Conservation (phyloP, 1,284 basidiomycete genomes). For the Ustilago nuda region DNA sequence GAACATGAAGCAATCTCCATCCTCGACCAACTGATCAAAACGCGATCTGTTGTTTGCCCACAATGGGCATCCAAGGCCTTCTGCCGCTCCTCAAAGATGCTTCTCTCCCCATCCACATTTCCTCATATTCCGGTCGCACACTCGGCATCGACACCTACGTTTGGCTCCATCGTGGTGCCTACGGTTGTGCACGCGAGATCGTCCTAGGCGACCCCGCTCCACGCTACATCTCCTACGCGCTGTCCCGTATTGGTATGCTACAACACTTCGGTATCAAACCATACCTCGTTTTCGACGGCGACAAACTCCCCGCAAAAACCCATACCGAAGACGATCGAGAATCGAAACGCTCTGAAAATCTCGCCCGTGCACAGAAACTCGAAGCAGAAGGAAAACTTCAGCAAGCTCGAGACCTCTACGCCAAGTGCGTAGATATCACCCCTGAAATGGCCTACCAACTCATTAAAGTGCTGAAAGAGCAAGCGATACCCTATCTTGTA, state of each 20-base stretch:
- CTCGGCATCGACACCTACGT: conserved; percentile 90
- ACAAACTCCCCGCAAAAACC: conserved; percentile 91
- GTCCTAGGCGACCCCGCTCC: conserved; percentile 82
- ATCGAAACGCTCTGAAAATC: conserved; percentile 75
- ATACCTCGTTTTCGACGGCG: conserved; percentile 96
- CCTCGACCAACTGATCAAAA: background rate
- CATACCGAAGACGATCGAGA: conserved; percentile 87
- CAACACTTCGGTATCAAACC: conserved; percentile 86
- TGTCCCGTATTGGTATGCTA: conserved; percentile 88
- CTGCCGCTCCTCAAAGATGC: conserved; percentile 92
- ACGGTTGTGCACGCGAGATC: conserved; percentile 86
- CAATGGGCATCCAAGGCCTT: conserved; percentile 86
- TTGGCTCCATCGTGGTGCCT: conserved; percentile 96
- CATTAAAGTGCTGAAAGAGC: conserved; percentile 79
- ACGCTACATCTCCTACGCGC: conserved; percentile 96
- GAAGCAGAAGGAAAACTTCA: conserved; percentile 80
- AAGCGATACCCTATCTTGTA: conserved; percentile 78
- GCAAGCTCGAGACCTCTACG: conserved; percentile 87
- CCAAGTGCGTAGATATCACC: conserved; percentile 93
- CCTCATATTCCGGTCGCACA: conserved; percentile 60
- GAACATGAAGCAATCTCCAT: background rate
- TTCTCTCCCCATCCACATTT: conserved; percentile 48
- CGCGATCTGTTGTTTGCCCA: background rate
- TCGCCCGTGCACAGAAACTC: conserved; percentile 78
- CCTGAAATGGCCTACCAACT: conserved; percentile 97